These are phyloP conservation scores for Neonectria sp. DNA, from an alignment of 2,329 filamentous ascomycete species.

Conservation along the genomic window DNA sequence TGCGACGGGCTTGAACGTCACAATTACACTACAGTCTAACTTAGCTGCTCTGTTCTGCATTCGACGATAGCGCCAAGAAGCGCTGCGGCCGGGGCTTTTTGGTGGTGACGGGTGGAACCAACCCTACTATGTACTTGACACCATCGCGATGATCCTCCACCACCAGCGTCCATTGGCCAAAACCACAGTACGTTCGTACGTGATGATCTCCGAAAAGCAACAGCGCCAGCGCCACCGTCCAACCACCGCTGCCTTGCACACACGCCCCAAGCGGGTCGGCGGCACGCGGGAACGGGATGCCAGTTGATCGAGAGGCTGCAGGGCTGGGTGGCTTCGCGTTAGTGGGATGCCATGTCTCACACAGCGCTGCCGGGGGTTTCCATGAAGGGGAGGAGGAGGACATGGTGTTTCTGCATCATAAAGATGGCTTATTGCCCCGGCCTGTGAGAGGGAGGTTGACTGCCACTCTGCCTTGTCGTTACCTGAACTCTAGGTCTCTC, in stretches of 20 bases:
- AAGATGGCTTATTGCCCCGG: not conserved
- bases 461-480: not conserved
- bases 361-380: conserved; percentile 16
- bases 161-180: conserved; percentile 20
- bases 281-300: conserved; percentile 18
- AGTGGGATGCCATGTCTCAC: conserved; percentile 44
- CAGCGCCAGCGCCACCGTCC: conserved; percentile 38
- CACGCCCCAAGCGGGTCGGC: conserved; percentile 29
- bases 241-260: conserved; percentile 29
- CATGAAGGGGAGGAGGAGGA: not conserved
- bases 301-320: not conserved
- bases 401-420: conserved; percentile 4
- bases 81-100: not conserved
- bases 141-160: conserved; percentile 5
- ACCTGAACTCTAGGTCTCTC: not conserved
- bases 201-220: conserved; percentile 36
- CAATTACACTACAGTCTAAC: no score
- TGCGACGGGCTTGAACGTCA: conserved; percentile 12
- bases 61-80: not conserved
- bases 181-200: no score
- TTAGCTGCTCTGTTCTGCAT: no score
- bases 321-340: conserved; percentile 20
- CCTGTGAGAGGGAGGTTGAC: not conserved
- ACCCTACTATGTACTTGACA: not conserved
- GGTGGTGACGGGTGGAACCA: not conserved